Percentiles rank a stretch among this genome's conserved stretches.
Conservation (phyloP, 2,329 filamentous ascomycete genomes). For the Trichophyton mentagrophytes region DNA sequence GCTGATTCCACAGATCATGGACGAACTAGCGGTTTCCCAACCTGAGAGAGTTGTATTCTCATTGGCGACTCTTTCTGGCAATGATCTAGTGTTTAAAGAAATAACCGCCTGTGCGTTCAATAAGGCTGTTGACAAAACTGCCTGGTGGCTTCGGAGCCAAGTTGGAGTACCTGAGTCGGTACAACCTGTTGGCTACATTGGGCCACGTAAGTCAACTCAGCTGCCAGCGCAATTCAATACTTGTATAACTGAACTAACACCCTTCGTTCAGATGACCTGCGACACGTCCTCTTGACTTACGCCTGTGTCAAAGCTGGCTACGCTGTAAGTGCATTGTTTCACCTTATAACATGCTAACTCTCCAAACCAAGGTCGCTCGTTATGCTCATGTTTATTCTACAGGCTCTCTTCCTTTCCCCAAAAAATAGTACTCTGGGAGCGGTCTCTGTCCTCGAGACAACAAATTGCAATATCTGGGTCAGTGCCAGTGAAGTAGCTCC, state of each 20-base stretch:
- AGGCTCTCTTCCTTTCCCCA: slow-evolving; percentile 1
- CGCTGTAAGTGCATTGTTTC: not conserved
- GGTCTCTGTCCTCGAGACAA: not conserved
- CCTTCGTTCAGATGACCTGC: not conserved
- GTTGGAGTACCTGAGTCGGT: not conserved
- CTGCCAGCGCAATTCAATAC: not conserved
- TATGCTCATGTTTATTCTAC: not conserved
- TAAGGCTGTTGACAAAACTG: slow-evolving; percentile 3
- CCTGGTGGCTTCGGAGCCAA: slow-evolving; percentile 1
- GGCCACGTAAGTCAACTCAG: slow-evolving; percentile 1
- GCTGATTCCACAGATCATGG: slow-evolving; percentile 3
- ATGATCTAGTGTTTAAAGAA: not conserved
- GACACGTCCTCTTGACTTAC: slow-evolving; percentile 1
- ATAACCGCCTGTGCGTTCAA: not conserved
- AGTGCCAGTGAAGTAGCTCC: not conserved
- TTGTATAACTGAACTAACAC: not conserved
- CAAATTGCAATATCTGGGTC: slow-evolving; percentile 5
- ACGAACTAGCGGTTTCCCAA: not conserved
- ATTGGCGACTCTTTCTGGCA: not conserved
- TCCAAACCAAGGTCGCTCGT: not conserved
- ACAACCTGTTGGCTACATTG: slow-evolving; percentile 3
- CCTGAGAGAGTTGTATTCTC: slow-evolving; percentile 2
- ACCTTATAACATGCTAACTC: too few species aligned
- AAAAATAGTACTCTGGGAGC: not conserved
- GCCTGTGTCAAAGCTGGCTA: slow-evolving; percentile 4